Conservation (phyloP, 2,329 filamentous ascomycete genomes). For the Hymenoscyphus albidus region DNA sequence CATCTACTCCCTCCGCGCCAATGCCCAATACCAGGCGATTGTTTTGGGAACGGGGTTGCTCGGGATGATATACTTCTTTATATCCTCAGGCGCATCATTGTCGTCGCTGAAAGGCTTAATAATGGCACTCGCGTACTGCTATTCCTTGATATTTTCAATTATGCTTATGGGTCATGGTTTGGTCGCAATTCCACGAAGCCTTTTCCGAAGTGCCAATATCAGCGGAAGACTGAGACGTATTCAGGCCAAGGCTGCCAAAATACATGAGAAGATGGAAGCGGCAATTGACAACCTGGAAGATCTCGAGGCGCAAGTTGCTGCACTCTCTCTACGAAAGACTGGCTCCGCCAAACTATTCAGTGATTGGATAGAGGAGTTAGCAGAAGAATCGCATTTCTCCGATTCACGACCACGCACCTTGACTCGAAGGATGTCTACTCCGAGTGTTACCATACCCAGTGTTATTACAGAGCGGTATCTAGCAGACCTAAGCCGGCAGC, state of each 20-base stretch:
- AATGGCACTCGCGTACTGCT: conserved; percentile 93
- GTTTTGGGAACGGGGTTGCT: conserved; percentile 66
- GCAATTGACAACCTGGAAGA: conserved; percentile 75
- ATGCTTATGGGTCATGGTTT: conserved; percentile 97
- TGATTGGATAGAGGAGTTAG: conserved; percentile 95
- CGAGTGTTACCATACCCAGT: conserved; percentile 58
- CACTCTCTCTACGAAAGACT: conserved; percentile 76
- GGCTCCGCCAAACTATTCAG: conserved; percentile 71
- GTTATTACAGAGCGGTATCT: conserved; percentile 92
- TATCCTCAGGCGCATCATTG: conserved; percentile 70
- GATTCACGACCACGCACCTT: conserved; percentile 49
- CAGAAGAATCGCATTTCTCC: conserved; percentile 68
- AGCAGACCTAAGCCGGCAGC: conserved; percentile 78
- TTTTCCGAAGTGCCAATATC: conserved; percentile 77
- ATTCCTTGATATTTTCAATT: conserved; percentile 86
- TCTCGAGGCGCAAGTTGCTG: conserved; percentile 74
- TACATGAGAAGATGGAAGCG: conserved; percentile 86
- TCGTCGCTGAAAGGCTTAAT: conserved; percentile 74
- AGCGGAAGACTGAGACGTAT: conserved; percentile 69
- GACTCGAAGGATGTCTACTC: conserved; percentile 40
- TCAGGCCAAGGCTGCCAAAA: conserved; percentile 72
- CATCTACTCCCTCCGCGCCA: conserved; percentile 79
- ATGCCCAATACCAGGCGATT: conserved; percentile 84
- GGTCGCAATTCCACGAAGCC: conserved; percentile 78
- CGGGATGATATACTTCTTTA: conserved; percentile 78